These are phyloP conservation scores for Shiraia bambusicola DNA, from an alignment of 2,329 filamentous ascomycete species.

Conservation along the genomic window DNA sequence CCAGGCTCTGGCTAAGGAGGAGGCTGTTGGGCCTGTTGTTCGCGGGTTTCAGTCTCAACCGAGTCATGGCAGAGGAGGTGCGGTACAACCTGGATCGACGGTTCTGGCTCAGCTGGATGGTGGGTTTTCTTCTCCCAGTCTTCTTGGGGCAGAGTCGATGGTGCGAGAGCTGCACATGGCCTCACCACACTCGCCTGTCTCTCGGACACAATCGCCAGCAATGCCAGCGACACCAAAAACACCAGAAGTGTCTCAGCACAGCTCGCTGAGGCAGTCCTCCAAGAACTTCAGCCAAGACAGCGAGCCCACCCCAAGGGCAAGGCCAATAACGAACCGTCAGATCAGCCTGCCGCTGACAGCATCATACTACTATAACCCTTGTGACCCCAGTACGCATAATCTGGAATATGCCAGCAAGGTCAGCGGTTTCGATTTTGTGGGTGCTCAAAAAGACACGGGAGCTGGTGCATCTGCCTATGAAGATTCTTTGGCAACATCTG, in stretches of 20 bases:
- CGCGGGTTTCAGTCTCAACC: conserved; percentile 3
- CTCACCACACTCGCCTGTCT: conserved; percentile 45
- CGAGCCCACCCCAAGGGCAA: conserved; percentile 43
- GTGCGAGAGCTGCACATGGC: conserved; percentile 53
- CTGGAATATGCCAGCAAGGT: conserved; percentile 49
- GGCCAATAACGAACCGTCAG: conserved; percentile 43
- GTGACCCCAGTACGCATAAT: conserved; percentile 49
- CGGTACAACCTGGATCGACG: conserved; percentile 15
- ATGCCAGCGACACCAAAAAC: conserved; percentile 45
- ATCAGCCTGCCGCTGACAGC: conserved; percentile 48
- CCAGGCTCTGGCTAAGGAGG: conserved; percentile 30
- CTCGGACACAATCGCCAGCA: conserved; percentile 36
- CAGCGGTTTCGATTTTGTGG: conserved; percentile 48
- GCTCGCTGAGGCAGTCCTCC: conserved; percentile 28
- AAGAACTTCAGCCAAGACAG: conserved; percentile 35
- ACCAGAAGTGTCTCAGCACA: conserved; percentile 38
- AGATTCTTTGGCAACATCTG: conserved; percentile 33
- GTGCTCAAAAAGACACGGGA: conserved; percentile 18
- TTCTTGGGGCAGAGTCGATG: conserved; percentile 52
- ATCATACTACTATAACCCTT: conserved; percentile 49
- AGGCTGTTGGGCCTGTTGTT: conserved; percentile 7
- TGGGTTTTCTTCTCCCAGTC: conserved; percentile 42
- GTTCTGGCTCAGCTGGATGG: conserved; percentile 24
- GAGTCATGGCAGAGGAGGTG: conserved; percentile 14
- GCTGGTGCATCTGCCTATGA: conserved; percentile 25